These are phyloP conservation scores for Auricularia cornea DNA, from an alignment of 768 basidiomycete species.

Conservation along the genomic window DNA sequence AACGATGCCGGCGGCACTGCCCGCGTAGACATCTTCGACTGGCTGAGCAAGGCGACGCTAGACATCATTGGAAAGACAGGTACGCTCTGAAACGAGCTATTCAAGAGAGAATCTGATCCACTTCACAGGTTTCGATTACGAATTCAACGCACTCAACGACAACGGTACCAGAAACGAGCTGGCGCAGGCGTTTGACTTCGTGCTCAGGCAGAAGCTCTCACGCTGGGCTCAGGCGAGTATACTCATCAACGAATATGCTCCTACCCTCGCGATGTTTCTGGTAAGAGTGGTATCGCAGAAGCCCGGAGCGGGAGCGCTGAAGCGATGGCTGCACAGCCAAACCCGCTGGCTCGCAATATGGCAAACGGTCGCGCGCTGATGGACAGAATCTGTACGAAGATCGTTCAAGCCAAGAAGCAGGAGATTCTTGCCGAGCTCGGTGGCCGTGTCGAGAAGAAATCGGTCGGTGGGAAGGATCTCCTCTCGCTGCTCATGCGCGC, in stretches of 20 bases:
- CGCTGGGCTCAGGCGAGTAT: constrained; percentile 15
- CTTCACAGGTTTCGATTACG: constrained; percentile 35
- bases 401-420: constrained; percentile 1
- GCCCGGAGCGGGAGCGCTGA: constrained; percentile 16
- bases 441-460: background rate
- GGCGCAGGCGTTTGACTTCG: constrained; percentile 24
- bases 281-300: no score
- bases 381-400: background rate
- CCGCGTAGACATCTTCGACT: constrained; percentile 26
- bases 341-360: background rate
- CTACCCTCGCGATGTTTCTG: constrained; percentile 1
- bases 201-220: constrained; percentile 15
- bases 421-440: constrained; percentile 9
- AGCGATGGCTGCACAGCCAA: background rate
- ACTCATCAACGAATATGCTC: constrained; percentile 24
- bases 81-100: no score
- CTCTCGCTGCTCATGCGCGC: constrained; percentile 53
- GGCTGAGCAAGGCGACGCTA: constrained; percentile 29
- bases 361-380: background rate
- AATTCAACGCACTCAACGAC: constrained; percentile 25
- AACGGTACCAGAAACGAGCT: constrained; percentile 23
- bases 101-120: no score
- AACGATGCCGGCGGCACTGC: constrained; percentile 1
- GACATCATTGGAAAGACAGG: constrained; percentile 36
- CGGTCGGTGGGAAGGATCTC: constrained; percentile 41